Conservation (phyloP, 2,329 filamentous ascomycete genomes). For the Exophiala viscosa region DNA sequence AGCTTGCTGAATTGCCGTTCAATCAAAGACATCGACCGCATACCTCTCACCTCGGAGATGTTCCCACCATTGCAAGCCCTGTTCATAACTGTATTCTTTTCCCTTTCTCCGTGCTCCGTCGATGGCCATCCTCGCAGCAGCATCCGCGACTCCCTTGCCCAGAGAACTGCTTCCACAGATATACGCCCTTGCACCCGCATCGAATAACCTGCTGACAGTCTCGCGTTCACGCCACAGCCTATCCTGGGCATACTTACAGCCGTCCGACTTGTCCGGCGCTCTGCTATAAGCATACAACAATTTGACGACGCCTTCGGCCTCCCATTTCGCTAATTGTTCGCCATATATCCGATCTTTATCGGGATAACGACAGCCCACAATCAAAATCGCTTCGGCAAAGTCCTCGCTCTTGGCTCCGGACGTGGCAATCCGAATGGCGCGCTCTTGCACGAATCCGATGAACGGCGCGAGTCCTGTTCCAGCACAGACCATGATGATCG, state of each 20-base stretch:
- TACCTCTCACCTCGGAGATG: slow-evolving; percentile 23
- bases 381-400: slow-evolving; percentile 35
- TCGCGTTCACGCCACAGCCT: slow-evolving; percentile 47
- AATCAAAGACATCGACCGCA: slow-evolving; percentile 28
- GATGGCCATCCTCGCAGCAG: slow-evolving; percentile 35
- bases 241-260: slow-evolving; percentile 54
- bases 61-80: slow-evolving; percentile 33
- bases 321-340: slow-evolving; percentile 52
- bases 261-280: slow-evolving; percentile 39
- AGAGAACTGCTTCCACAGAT: slow-evolving; percentile 60
- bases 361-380: slow-evolving; percentile 36
- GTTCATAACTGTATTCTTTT: slow-evolving; percentile 37
- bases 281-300: slow-evolving; percentile 60
- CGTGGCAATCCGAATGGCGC: slow-evolving; percentile 39
- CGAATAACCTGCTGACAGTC: slow-evolving; percentile 46
- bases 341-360: slow-evolving; percentile 37
- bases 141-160: slow-evolving; percentile 47
- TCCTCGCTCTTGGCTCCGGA: slow-evolving; percentile 23
- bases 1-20: not conserved
- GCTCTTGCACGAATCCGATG: slow-evolving; percentile 61
- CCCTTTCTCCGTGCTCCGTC: slow-evolving; percentile 33
- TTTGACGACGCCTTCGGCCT: slow-evolving; percentile 56
- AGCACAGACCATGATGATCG: slow-evolving; percentile 40
- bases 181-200: slow-evolving; percentile 55
- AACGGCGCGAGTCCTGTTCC: slow-evolving; percentile 59